Evolutionary conservation across 371 early-diverging fungal genomes (phyloP).

Genomic region (Mucor irregularis): DNA sequence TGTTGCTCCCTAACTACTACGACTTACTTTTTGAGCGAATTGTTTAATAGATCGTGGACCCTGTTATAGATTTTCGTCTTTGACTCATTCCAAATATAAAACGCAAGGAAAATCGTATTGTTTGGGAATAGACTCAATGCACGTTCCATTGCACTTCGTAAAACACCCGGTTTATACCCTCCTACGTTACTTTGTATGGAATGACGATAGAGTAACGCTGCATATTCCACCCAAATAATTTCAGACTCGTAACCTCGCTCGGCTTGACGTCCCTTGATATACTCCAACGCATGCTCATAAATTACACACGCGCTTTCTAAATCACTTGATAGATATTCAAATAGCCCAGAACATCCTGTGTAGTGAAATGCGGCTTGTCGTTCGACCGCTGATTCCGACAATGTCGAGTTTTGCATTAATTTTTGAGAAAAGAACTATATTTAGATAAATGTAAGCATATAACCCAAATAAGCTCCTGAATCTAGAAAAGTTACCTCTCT

Average conservation of each 20-base stretch:
- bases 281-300: conserved; percentile 49
- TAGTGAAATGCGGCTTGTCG: conserved; percentile 35
- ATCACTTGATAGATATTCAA: conserved; percentile 58
- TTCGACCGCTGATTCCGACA: conserved; percentile 28
- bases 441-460: conserved; percentile 1
- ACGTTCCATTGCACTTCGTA: conserved; percentile 51
- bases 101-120: conserved; percentile 56
- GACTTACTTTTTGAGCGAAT: conserved; percentile 38
- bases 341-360: conserved; percentile 50
- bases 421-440: conserved; percentile 34
- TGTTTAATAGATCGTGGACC: conserved; percentile 54
- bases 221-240: conserved; percentile 45
- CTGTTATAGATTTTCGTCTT: conserved; percentile 65
- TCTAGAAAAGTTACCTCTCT: conserved; percentile 42
- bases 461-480: neutral
- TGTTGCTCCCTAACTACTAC: neutral
- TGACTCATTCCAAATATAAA: conserved; percentile 71
- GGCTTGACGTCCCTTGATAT: conserved; percentile 36
- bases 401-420: conserved; percentile 25
- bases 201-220: conserved; percentile 46
- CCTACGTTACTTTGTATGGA: conserved; percentile 10
- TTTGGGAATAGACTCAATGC: conserved; percentile 57
- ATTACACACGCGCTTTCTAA: conserved; percentile 49
- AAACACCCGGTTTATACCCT: conserved; percentile 51
- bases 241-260: conserved; percentile 49